Evolutionary conservation across 2,329 filamentous ascomycete species (phyloP).

Genomic region (Shiraia bambusicola): DNA sequence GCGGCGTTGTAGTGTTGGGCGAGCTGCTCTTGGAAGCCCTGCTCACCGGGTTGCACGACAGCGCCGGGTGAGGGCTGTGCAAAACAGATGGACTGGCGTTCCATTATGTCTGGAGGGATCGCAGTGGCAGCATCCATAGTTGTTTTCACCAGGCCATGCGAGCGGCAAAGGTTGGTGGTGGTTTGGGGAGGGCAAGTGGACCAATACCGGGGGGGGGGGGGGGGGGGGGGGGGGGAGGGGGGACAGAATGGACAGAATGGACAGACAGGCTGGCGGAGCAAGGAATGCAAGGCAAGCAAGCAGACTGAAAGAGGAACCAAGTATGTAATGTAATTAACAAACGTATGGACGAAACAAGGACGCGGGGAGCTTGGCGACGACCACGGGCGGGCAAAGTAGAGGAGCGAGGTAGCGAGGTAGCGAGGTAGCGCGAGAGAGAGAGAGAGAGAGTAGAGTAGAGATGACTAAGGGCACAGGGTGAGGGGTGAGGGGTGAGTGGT

Average conservation of each 20-base stretch:
- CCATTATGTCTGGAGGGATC: conserved; percentile 44
- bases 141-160: conserved; percentile 26
- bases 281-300: conserved; percentile 5
- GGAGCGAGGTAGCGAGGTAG: conserved; percentile 14
- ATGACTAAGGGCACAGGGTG: conserved; percentile 20
- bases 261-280: conserved; percentile 4
- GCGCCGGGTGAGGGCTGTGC: conserved; percentile 45
- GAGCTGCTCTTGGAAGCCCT: conserved; percentile 46
- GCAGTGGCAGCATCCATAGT: conserved; percentile 32
- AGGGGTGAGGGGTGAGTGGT: conserved; percentile 19
- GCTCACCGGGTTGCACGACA: conserved; percentile 48
- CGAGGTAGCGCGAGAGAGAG: background rate
- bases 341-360: conserved; percentile 6
- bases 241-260: conserved; percentile 11
- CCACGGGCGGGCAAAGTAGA: no score
- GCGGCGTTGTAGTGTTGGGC: conserved; percentile 41
- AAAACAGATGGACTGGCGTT: conserved; percentile 48
- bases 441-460: conserved; percentile 21
- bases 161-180: conserved; percentile 14
- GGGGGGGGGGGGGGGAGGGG: conserved; percentile 10
- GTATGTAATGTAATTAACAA: background rate
- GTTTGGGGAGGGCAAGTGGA: conserved; percentile 5
- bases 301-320: background rate
- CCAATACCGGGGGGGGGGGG: conserved; percentile 6
- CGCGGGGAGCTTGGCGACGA: conserved; percentile 18